phyloP scores from a whole-genome alignment of 2,329 filamentous ascomycete species.

The Fusarium napiforme region DNA sequence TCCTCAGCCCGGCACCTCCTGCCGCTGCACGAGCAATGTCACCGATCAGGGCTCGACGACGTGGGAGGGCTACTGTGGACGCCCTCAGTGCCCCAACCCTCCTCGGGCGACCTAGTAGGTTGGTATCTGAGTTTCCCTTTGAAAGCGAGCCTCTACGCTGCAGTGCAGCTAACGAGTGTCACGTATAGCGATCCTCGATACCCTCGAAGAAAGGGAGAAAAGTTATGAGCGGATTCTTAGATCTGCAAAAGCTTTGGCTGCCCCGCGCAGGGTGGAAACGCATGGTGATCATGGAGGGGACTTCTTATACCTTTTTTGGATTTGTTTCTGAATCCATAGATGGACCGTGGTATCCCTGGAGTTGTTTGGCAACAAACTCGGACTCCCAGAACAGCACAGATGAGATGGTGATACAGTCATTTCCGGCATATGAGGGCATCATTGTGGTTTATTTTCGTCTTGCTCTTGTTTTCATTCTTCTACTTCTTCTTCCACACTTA shows the following conservation, averaged over 20 bases:
- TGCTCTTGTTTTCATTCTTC: not conserved
- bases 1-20: constrained; percentile 47
- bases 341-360: constrained; percentile 32
- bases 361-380: constrained; percentile 29
- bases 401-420: constrained; percentile 39
- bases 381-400: constrained; percentile 36
- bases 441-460: constrained; percentile 4
- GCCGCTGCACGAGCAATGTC: constrained; percentile 40
- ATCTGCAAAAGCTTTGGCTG: constrained; percentile 1
- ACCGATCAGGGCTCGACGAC: constrained; percentile 44
- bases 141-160: not conserved
- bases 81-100: constrained; percentile 48
- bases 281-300: constrained; percentile 3
- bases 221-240: constrained; percentile 34
- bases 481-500: constrained; percentile 11
- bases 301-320: constrained; percentile 18
- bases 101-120: constrained; percentile 41
- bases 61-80: constrained; percentile 50
- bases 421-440: constrained; percentile 17
- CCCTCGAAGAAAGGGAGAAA: constrained; percentile 38
- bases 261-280: not conserved
- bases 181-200: constrained; percentile 32
- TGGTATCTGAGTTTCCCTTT: constrained; percentile 31
- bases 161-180: constrained; percentile 20
- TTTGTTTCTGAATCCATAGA: constrained; percentile 30